Evolutionary conservation across 2,329 filamentous ascomycete genomes (phyloP).

Genomic region (Akanthomyces uredinophilus): DNA sequence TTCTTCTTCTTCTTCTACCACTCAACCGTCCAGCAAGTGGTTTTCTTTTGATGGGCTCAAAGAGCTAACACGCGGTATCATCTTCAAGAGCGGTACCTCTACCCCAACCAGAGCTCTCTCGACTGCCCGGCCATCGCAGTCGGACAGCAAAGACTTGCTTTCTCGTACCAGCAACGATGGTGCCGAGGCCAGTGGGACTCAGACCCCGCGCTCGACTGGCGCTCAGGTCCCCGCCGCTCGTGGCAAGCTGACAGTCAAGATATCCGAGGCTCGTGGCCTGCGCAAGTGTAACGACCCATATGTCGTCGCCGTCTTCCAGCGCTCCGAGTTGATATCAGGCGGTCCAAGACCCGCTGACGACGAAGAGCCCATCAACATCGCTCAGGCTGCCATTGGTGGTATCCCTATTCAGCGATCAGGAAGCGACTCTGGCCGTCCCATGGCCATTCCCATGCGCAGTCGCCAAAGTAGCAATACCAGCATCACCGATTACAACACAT

Average conservation of each 20-base stretch:
- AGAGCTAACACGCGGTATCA: conserved; percentile 75
- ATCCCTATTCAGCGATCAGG: conserved; percentile 64
- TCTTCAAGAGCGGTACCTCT: conserved; percentile 85
- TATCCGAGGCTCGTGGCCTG: conserved; percentile 77
- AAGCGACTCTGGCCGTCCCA: conserved; percentile 74
- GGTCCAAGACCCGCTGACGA: conserved; percentile 65
- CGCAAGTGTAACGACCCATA: conserved; percentile 84
- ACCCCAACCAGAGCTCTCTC: conserved; percentile 87
- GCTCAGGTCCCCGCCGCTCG: conserved; percentile 67
- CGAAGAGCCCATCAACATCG: conserved; percentile 45
- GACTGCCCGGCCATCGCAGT: conserved; percentile 48
- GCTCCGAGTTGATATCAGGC: conserved; percentile 91
- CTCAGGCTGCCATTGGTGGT: conserved; percentile 48
- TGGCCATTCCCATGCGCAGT: conserved; percentile 96
- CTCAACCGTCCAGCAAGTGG: conserved; percentile 45
- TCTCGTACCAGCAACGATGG: conserved; percentile 37
- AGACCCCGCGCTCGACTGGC: conserved; percentile 47
- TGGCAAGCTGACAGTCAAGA: conserved; percentile 85
- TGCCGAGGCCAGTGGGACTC: conserved; percentile 44
- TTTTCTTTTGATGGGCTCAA: conserved; percentile 64
- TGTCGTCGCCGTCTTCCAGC: conserved; percentile 93
- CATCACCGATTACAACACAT: conserved; percentile 58
- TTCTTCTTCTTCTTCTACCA: conserved; percentile 34
- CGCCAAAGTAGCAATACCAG: conserved; percentile 96
- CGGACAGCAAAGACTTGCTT: conserved; percentile 38